phyloP scores from a whole-genome alignment of 352 stramenopile genomes.

The Pythium monospermum region DNA sequence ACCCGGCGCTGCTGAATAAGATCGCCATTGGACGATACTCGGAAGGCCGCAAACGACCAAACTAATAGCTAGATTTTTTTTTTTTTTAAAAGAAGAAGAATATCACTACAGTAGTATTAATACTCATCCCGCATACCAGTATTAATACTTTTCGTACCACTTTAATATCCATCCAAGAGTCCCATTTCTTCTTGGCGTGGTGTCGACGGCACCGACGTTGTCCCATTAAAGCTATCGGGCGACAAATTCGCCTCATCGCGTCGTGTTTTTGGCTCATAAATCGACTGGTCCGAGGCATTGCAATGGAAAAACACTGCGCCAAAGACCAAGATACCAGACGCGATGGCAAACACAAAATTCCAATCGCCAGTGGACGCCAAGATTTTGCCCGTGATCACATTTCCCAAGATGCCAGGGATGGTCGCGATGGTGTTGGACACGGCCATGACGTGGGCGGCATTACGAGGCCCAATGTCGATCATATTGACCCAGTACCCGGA shows the following conservation, averaged over 20 bases:
- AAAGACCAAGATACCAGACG: slow-evolving; percentile 60
- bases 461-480: slow-evolving; percentile 79
- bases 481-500: slow-evolving; percentile 89
- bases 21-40: slow-evolving; percentile 67
- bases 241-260: slow-evolving; percentile 11
- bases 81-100: neutral
- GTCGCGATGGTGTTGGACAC: slow-evolving; percentile 85
- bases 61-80: neutral
- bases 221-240: slow-evolving; percentile 20
- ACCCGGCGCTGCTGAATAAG: slow-evolving; percentile 38
- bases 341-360: slow-evolving; percentile 83
- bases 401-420: slow-evolving; percentile 79
- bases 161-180: slow-evolving; percentile 35
- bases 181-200: slow-evolving; percentile 46
- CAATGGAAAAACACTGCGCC: slow-evolving; percentile 73
- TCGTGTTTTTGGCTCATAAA: slow-evolving; percentile 30
- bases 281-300: slow-evolving; percentile 71
- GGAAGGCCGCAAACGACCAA: slow-evolving; percentile 23
- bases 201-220: slow-evolving; percentile 27
- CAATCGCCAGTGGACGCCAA: slow-evolving; percentile 61
- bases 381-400: slow-evolving; percentile 81
- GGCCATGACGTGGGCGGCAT: slow-evolving; percentile 83
- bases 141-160: too few relatives aligned
- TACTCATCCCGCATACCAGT: too few relatives aligned
- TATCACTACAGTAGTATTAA: too few relatives aligned